phyloP scores from a whole-genome alignment of 768 basidiomycete genomes.

The Naganishia friedmannii region DNA sequence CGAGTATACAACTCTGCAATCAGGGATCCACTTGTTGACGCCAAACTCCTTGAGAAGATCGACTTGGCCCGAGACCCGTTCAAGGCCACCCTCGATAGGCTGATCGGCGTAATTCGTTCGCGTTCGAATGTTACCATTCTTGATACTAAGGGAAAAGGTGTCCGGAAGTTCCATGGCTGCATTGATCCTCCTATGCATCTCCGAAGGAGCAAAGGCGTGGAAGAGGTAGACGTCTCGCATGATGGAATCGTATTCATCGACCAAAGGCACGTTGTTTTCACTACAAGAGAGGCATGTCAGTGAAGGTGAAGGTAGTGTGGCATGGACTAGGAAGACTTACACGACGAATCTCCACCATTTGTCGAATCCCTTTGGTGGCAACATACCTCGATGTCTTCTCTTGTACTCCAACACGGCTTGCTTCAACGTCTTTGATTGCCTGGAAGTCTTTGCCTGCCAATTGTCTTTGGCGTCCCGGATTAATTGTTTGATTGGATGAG shows the following conservation, averaged over 20 bases:
- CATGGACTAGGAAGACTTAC: constrained; percentile 32
- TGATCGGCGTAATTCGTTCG: constrained; percentile 23
- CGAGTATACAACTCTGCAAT: constrained; percentile 39
- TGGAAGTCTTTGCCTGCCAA: constrained; percentile 43
- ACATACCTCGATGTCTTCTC: constrained; percentile 36
- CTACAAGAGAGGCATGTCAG: constrained; percentile 24
- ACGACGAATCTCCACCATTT: constrained; percentile 47
- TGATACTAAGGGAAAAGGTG: constrained; percentile 37
- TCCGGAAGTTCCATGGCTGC: constrained; percentile 29
- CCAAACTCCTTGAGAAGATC: constrained; percentile 34
- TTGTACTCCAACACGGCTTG: constrained; percentile 45
- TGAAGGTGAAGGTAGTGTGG: neutral
- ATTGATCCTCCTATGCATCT: constrained; percentile 33
- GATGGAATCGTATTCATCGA: constrained; percentile 48
- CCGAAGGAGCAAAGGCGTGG: constrained; percentile 40
- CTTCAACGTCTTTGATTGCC: constrained; percentile 41
- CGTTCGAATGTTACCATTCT: constrained; percentile 34
- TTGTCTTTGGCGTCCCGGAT: constrained; percentile 39
- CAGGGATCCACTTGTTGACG: constrained; percentile 36
- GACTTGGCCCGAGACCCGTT: constrained; percentile 39
- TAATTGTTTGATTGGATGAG: constrained; percentile 50
- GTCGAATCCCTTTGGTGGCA: constrained; percentile 49
- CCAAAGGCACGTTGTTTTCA: constrained; percentile 42
- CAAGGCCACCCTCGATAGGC: constrained; percentile 36
- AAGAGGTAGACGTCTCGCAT: constrained; percentile 42